A percentile compares a stretch with the other conserved stretches of the same genome.
Evolutionary conservation across 345 rosid genomes (phyloP).

Genomic region (Populus ilicifolia): DNA sequence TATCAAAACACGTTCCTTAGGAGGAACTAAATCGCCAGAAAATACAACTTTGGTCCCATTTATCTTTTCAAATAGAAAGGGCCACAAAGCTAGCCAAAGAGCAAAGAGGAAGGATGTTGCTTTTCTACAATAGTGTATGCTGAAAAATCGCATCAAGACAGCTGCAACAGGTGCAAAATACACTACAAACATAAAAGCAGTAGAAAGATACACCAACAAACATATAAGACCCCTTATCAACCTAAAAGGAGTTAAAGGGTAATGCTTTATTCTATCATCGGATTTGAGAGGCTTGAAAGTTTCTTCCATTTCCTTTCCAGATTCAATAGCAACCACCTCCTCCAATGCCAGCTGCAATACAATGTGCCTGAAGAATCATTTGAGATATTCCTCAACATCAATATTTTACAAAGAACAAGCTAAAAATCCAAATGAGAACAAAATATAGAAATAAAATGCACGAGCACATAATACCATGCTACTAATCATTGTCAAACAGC

Average conservation of each 20-base stretch:
- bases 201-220: slow-evolving; percentile 55
- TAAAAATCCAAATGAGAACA: not conserved
- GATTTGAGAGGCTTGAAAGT: slow-evolving; percentile 31
- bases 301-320: slow-evolving; percentile 46
- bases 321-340: slow-evolving; percentile 7
- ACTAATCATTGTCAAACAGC: slow-evolving; percentile 2
- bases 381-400: slow-evolving; percentile 3
- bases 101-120: slow-evolving; percentile 53
- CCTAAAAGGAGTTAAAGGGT: slow-evolving; percentile 56
- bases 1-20: slow-evolving; percentile 54
- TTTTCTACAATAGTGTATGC: slow-evolving; percentile 51
- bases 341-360: slow-evolving; percentile 33
- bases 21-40: slow-evolving; percentile 57
- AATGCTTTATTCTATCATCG: slow-evolving; percentile 43
- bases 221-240: slow-evolving; percentile 59
- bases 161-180: slow-evolving; percentile 54
- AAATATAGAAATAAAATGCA: not conserved
- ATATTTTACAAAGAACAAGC: not conserved
- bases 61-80: slow-evolving; percentile 71
- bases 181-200: slow-evolving; percentile 61
- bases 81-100: slow-evolving; percentile 78
- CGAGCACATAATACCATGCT: not conserved
- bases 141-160: slow-evolving; percentile 41
- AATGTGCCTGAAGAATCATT: slow-evolving; percentile 25
- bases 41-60: slow-evolving; percentile 65